These are phyloP conservation scores for Peterozyma xylosa DNA, from an alignment of 805 yeast species.

Conservation along the genomic window DNA sequence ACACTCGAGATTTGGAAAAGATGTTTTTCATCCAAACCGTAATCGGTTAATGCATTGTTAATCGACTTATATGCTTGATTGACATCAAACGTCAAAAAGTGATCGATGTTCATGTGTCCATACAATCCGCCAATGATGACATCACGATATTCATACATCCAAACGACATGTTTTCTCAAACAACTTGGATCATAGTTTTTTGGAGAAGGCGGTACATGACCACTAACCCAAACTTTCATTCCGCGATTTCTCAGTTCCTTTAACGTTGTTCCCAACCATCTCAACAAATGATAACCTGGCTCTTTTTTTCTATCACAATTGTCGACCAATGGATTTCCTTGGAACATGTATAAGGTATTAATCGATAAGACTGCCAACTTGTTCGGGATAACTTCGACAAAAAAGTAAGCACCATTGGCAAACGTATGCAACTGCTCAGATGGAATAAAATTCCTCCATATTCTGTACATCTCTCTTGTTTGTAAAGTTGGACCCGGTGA, in stretches of 20 bases:
- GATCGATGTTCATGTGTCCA: conserved; percentile 90
- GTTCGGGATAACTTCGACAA: conserved; percentile 73
- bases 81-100: conserved; percentile 71
- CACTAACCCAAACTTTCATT: conserved; percentile 82
- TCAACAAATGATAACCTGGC: conserved; percentile 72
- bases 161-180: conserved; percentile 65
- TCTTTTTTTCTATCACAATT: conserved; percentile 65
- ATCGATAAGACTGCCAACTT: conserved; percentile 72
- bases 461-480: conserved; percentile 65
- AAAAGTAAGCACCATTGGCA: conserved; percentile 66
- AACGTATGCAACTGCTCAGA: conserved; percentile 70
- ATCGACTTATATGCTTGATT: conserved; percentile 56
- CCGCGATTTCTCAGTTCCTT: conserved; percentile 65
- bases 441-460: conserved; percentile 73
- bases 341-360: conserved; percentile 69
- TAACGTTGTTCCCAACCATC: conserved; percentile 72
- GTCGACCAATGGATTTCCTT: conserved; percentile 76
- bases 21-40: conserved; percentile 15
- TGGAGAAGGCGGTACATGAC: conserved; percentile 83
- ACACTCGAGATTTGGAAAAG: conserved; percentile 1
- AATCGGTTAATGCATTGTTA: conserved; percentile 11
- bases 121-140: conserved; percentile 75
- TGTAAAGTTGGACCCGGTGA: conserved; percentile 86
- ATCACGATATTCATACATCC: conserved; percentile 81
- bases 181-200: conserved; percentile 73